Base-by-base conservation (phyloP, 2,329 filamentous ascomycete species). In the Penicillium hesseltinei region DNA sequence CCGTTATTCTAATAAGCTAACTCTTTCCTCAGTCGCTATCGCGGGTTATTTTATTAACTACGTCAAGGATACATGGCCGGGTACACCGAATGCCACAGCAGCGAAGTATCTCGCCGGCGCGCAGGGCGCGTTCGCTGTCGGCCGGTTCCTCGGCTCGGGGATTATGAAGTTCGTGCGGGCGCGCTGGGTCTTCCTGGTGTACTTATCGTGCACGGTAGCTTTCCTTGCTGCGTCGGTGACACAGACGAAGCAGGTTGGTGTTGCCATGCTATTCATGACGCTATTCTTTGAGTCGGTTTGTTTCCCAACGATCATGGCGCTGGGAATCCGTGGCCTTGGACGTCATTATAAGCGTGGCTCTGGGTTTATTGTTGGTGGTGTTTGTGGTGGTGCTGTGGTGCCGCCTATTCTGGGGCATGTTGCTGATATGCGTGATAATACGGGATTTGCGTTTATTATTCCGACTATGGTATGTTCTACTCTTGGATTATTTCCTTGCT, bases 241-340 rank as follows among this genome's bases (percentile, higher is more conserved):
- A 0, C 76, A 81, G 59, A 69, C 71, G 19, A 75, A 75, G 27
- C 76, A 83, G 63, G 75, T 69, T 2, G 81, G 82, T 42, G 75
- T 84, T 61, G 68, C 70, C 23, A 87, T 90, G 62, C 77, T 89
- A 2, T 79, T 87, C 39, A 66, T 92, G 29, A 88, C 89, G 62
- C 87, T 91, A 63, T 91, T 95, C 73, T 91, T 90, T 68, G 90
- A 93, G 72, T 89, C 88, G 0, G 90, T 91, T 51, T 84, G 91
- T 65, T 96, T 90, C 80, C 91, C 92, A 0, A 86, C 92, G 2
- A 87, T 94, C 58, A 91, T 92, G 64, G 86, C 89, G 4, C 82
- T 94, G 13, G 89, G 88, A 3, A 86, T 96, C 58, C 84, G 90
- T 23, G 89, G 88, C 2, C 80, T 92, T 1, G 90, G 90, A 6